Evolutionary conservation across 2,329 filamentous ascomycete genomes (phyloP).

Genomic region (Clarireedia paspali): DNA sequence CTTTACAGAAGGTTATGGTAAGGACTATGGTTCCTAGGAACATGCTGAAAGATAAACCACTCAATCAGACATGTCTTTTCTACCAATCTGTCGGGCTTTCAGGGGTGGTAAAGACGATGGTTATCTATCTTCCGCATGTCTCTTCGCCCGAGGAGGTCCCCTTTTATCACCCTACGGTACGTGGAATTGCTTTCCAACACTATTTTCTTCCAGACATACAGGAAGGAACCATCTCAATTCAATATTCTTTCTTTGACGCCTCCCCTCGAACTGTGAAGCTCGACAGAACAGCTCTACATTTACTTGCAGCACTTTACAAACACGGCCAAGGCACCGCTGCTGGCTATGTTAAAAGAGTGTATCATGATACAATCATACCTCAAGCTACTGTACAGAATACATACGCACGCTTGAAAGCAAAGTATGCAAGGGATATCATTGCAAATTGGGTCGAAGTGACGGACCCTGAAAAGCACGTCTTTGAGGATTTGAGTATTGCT

Average conservation of each 20-base stretch:
- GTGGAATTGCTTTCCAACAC: slow-evolving; percentile 69
- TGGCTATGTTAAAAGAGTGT: slow-evolving; percentile 73
- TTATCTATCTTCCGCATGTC: slow-evolving; percentile 74
- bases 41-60: slow-evolving; percentile 60
- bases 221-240: slow-evolving; percentile 48
- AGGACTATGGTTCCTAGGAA: slow-evolving; percentile 78
- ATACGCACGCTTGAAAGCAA: slow-evolving; percentile 71
- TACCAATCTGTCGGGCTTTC: slow-evolving; percentile 37
- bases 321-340: slow-evolving; percentile 57
- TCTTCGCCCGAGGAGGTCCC: slow-evolving; percentile 56
- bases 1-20: slow-evolving; percentile 57
- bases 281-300: slow-evolving; percentile 57
- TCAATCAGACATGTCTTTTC: slow-evolving; percentile 79
- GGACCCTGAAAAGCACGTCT: slow-evolving; percentile 85
- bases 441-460: slow-evolving; percentile 79
- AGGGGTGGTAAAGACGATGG: slow-evolving; percentile 40
- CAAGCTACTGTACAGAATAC: slow-evolving; percentile 74
- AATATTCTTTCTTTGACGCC: slow-evolving; percentile 47
- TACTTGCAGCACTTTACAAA: slow-evolving; percentile 63
- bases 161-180: slow-evolving; percentile 80
- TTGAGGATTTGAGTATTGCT: slow-evolving; percentile 86
- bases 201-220: slow-evolving; percentile 43
- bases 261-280: slow-evolving; percentile 40
- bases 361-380: slow-evolving; percentile 75
- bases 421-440: slow-evolving; percentile 66